Evolutionary conservation across 2,329 filamentous ascomycete genomes (phyloP).

Genomic region (Sarocladium strictum): DNA sequence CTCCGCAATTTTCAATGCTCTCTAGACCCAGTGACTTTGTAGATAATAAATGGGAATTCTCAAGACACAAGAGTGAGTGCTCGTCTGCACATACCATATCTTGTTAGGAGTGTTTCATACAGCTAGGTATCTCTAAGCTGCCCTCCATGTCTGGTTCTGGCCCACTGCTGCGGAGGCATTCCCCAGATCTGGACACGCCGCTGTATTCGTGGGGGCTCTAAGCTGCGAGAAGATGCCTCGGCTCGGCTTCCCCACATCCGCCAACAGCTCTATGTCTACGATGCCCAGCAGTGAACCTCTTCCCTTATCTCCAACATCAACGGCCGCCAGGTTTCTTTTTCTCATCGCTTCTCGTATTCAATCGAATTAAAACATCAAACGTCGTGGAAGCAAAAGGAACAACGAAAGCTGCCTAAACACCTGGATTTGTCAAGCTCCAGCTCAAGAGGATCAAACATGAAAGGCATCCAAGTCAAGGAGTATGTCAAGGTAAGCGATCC

Average conservation of each 20-base stretch:
- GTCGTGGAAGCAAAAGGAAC: too few species aligned
- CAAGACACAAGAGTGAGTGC: too few species aligned
- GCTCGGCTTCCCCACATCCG: slow-evolving; percentile 8
- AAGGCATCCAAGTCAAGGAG: slow-evolving; percentile 66
- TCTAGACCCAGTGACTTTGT: too few species aligned
- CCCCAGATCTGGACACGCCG: background rate
- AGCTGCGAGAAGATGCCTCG: slow-evolving; percentile 1
- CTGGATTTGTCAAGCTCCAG: too few species aligned
- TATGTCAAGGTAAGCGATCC: slow-evolving; percentile 59
- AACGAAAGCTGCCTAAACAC: too few species aligned
- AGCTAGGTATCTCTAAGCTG: too few species aligned
- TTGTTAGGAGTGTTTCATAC: too few species aligned
- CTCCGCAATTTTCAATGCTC: too few species aligned
- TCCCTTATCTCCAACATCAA: background rate
- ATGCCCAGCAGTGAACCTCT: background rate
- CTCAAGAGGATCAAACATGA: slow-evolving; percentile 52
- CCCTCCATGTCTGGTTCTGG: background rate
- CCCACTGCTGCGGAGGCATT: background rate
- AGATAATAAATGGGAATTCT: too few species aligned
- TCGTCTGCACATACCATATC: too few species aligned
- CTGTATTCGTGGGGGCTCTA: background rate
- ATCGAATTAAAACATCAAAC: too few species aligned
- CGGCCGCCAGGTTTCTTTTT: too few species aligned
- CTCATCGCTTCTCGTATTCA: background rate
- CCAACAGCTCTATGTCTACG: background rate